phyloP scores from a whole-genome alignment of 495 filamentous ascomycete genomes.

The Cladorrhinum samala region DNA sequence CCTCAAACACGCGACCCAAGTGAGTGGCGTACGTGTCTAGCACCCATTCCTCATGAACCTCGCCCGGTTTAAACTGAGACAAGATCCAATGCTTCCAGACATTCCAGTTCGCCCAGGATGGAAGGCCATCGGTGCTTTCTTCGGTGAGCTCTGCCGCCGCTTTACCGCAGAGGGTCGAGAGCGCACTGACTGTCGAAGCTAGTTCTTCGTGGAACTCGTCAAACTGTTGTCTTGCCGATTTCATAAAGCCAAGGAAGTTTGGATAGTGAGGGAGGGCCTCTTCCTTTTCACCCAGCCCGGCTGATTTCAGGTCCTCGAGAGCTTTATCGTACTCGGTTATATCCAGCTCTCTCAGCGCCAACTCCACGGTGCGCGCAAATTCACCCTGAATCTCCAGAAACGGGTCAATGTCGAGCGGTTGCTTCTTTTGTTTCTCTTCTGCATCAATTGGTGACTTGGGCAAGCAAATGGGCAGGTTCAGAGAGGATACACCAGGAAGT shows the following conservation, averaged over 20 bases:
- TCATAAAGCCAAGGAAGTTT: neutral
- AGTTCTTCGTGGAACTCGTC: neutral
- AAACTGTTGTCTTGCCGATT: neutral
- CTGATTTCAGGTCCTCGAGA: neutral
- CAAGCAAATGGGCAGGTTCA: neutral
- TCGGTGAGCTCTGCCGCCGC: neutral
- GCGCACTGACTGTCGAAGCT: neutral
- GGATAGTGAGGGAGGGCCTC: neutral
- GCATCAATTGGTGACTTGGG: neutral
- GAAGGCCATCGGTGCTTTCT: neutral
- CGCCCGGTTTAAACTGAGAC: neutral
- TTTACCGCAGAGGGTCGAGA: neutral
- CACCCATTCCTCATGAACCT: neutral
- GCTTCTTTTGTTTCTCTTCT: neutral
- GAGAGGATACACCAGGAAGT: neutral
- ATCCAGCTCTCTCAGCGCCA: too few relatives aligned
- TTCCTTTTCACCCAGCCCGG: neutral
- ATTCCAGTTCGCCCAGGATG: neutral
- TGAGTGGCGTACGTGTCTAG: neutral
- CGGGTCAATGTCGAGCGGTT: neutral
- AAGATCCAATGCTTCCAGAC: neutral
- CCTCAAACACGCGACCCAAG: neutral
- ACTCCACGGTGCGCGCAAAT: neutral
- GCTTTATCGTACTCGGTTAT: neutral
- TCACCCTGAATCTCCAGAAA: neutral